Evolutionary conservation across 2,329 filamentous ascomycete genomes (phyloP), one percentile per base, ranked within the genome.

Genomic region (Cytospora chrysosperma): DNA sequence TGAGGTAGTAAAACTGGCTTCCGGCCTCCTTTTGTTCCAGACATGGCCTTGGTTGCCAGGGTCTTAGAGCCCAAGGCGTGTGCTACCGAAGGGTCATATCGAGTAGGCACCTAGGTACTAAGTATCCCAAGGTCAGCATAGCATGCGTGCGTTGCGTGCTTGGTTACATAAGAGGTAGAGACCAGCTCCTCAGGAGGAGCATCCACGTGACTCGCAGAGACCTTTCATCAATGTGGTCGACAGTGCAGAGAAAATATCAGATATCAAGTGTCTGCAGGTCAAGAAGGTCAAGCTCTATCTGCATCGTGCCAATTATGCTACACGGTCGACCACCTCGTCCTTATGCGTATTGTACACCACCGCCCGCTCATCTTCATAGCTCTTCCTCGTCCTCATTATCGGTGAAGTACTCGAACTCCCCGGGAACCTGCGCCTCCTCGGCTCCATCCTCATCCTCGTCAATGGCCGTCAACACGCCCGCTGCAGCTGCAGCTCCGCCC

Each of bases 391-490:
- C 81, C 52, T 86, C 86, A 2, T 81, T 83, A 60, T 92, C 90
- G 6, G 88, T 88, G 70, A 89, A 87, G 75, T 95, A 93, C 65
- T 94, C 90, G 76, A 95, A 95, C 58, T 91, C 88, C 13, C 79
- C 78, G 6, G 91, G 92, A 8, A 86, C 75, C 43, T 83, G 78
- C 2, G 91, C 91, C 73, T 94, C 91, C 70, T 90, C 88, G 15
- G 85, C 88, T 37, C 82, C 88, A 66, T 92, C 89, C 12, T 82
- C 86, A 70, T 94, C 91, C 75, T 98, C 94, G 70, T 97, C 93
- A 4, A 96, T 87, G 7, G 93, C 89, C 4, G 90, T 97, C 69
- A 97, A 79, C 2, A 96, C 91, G 62, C 89, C 91, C 0, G 90
- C 92, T 0, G 90, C 90, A 0, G 89, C 89, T 0, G 87, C 88